Base-by-base conservation (phyloP, 208 protist genomes). In the Leishmania arabica region DNA sequence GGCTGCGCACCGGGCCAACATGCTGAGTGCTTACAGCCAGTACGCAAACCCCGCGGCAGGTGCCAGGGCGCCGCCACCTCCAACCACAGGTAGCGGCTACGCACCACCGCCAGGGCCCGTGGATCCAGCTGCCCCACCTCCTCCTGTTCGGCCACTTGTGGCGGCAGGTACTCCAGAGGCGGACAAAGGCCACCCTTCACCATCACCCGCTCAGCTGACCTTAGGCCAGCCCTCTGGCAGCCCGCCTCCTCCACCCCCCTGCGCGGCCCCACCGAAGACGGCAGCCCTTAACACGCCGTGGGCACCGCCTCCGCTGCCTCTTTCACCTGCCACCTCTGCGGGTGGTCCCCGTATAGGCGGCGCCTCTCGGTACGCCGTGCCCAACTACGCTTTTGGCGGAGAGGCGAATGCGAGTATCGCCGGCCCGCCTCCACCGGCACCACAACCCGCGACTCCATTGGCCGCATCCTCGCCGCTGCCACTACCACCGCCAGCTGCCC, bases 21-120 rank as follows among this genome's bases (percentile, higher is more conserved):
- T 81, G 82, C 34, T 81, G 60, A 81, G 77, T 40, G 77, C 58
- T 24, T 85, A 85, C 77, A 74, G 62, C 31, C 77, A 85, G 71
- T 82, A 85, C 62, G 31, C 73, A 3, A 85, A 79, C 37, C 54
- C 71, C 27, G 53, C 72, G 58, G 21, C 31, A 54, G 37, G 11
- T 21, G 8, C 21, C 21, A 77, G 11, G 56, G 54, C 40, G 40
- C 74, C 56, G 56, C 74, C 78, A 21, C 45, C 78, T 51, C 5
- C 78, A 54, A n/a, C 73, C 7, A n/a, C 60, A 31, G 31, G 42
- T 66, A 15, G 72, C 69, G 31, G 37, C n/a, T 58, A 45, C 45
- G 42, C 79, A 65, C 72, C 72, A 54, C 31, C 21, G 37, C 19
- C 60, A 21, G n/a, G 71, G 34, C 3, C 56, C 21, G 6, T 27